Evolutionary conservation across 1,139 yeast species (phyloP).

Genomic region (Suhomyces taliae): DNA sequence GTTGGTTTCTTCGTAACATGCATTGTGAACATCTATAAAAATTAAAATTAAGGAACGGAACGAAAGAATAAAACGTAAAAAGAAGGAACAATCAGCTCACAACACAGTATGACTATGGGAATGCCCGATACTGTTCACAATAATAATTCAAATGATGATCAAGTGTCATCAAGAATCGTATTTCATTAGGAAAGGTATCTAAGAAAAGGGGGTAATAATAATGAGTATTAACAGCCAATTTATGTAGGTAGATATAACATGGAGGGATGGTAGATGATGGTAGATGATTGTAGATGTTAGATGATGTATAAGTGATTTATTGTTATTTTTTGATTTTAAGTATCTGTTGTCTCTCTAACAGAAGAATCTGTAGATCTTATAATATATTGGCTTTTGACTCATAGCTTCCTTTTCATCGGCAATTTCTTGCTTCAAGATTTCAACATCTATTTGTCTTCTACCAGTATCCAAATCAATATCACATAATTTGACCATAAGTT

Average conservation of each 20-base stretch:
- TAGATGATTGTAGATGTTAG: not conserved
- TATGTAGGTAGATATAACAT: no score
- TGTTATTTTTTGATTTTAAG: not conserved
- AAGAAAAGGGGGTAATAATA: no score
- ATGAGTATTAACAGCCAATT: no score
- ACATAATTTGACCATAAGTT: slow-evolving; percentile 35
- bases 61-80: not conserved
- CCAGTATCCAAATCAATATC: slow-evolving; percentile 55
- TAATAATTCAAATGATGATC: no score
- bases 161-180: no score
- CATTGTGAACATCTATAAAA: slow-evolving; percentile 5
- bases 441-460: slow-evolving; percentile 47
- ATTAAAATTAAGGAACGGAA: slow-evolving; percentile 3
- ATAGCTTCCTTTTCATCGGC: slow-evolving; percentile 41
- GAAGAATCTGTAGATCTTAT: slow-evolving; percentile 38
- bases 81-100: slow-evolving; percentile 5
- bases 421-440: slow-evolving; percentile 44
- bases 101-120: slow-evolving; percentile 3
- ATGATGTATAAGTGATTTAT: not conserved
- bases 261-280: no score
- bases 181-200: no score
- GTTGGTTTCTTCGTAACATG: not conserved
- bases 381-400: slow-evolving; percentile 28
- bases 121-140: no score
- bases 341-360: slow-evolving; percentile 23